phyloP scores from a whole-genome alignment of 2,329 filamentous ascomycete genomes.

The Xylariaceae sp. region DNA sequence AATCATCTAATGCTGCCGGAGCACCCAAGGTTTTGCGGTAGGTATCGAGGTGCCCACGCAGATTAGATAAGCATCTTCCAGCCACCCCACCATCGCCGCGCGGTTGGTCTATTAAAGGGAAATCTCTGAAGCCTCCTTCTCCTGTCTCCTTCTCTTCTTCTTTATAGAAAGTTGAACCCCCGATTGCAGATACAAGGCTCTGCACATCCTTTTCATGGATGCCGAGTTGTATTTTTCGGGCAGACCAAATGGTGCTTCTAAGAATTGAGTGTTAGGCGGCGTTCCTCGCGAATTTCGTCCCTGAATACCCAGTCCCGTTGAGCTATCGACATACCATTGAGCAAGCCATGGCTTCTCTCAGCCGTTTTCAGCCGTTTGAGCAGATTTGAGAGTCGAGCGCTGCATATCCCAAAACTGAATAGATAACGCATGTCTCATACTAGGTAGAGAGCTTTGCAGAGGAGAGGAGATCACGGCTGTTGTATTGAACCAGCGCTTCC shows the following conservation, averaged over 20 bases:
- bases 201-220: constrained; percentile 38
- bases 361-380: too few species aligned
- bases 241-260: constrained; percentile 58
- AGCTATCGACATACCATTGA: constrained; percentile 31
- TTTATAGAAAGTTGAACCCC: constrained; percentile 53
- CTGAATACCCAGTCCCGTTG: constrained; percentile 60
- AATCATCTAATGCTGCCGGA: too few species aligned
- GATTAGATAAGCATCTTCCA: neutral
- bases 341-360: neutral
- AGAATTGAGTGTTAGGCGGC: constrained; percentile 58
- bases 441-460: too few species aligned
- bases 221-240: constrained; percentile 57
- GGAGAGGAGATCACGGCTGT: too few species aligned
- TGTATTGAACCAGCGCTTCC: too few species aligned
- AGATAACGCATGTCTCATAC: too few species aligned
- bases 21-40: too few species aligned
- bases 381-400: too few species aligned
- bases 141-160: constrained; percentile 30
- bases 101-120: constrained; percentile 3
- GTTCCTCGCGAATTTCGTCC: constrained; percentile 23
- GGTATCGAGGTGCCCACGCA: too few species aligned
- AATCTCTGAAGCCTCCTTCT: constrained; percentile 12
- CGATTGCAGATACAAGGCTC: constrained; percentile 53
- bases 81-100: neutral
- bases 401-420: too few species aligned